Evolutionary conservation across 2,329 filamentous ascomycete species (phyloP).

Genomic region (Dothidotthia symphoricarpi): DNA sequence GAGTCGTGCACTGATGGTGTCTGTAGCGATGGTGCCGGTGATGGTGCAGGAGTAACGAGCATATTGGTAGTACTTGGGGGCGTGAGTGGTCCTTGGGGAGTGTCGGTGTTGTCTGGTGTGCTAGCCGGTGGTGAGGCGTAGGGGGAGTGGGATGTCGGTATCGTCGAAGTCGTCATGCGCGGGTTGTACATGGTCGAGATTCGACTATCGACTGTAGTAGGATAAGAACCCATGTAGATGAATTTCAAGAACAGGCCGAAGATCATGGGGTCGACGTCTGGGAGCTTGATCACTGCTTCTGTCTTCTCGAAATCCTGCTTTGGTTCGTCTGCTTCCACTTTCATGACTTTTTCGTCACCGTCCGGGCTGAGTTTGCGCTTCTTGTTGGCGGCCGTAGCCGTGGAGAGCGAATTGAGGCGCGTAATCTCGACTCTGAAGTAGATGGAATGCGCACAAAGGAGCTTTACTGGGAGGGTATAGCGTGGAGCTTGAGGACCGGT

Average conservation of each 20-base stretch:
- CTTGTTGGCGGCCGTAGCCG: constrained; percentile 3
- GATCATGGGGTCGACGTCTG: constrained; percentile 9
- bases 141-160: neutral
- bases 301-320: neutral
- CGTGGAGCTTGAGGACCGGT: neutral
- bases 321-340: neutral
- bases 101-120: neutral
- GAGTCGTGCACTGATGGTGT: neutral
- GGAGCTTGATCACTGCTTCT: constrained; percentile 1
- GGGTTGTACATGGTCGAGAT: neutral
- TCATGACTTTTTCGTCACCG: neutral
- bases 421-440: constrained; percentile 8
- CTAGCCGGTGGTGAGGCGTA: neutral
- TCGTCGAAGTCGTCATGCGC: too few relatives aligned
- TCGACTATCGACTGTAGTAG: constrained; percentile 9
- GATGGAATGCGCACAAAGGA: constrained; percentile 10
- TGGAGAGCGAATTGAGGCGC: neutral
- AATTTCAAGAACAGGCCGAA: constrained; percentile 25
- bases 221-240: constrained; percentile 22
- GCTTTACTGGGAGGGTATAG: constrained; percentile 10
- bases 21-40: too few relatives aligned
- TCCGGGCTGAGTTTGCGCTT: constrained; percentile 10
- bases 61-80: too few relatives aligned
- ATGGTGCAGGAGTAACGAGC: neutral
- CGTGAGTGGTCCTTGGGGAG: neutral